Percentiles rank a stretch among this genome's conserved stretches.
These are phyloP conservation scores for Lithocarpus polystachyus DNA, from an alignment of 306 rosid genomes.

Conservation along the genomic window DNA sequence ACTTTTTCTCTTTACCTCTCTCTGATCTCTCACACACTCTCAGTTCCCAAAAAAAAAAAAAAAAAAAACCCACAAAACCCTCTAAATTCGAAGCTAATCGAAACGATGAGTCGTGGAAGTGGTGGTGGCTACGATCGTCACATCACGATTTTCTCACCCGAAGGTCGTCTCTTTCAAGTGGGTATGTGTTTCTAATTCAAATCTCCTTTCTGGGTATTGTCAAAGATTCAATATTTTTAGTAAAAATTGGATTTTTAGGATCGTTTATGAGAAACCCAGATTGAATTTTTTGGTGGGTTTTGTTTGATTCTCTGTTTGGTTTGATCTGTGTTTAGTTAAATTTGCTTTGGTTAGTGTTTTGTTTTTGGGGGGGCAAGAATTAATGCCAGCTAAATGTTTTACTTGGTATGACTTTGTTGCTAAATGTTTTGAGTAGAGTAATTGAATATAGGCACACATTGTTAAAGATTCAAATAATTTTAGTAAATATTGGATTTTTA, in stretches of 20 bases:
- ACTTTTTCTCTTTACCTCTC: neutral
- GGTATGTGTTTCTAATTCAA: conserved; percentile 27
- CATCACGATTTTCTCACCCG: conserved; percentile 97
- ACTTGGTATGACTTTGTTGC: too few relatives aligned
- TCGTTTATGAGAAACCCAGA: neutral
- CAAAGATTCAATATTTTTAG: too few relatives aligned
- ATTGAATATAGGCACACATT: too few relatives aligned
- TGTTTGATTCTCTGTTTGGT: neutral
- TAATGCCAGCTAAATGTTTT: too few relatives aligned
- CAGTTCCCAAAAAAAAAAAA: neutral
- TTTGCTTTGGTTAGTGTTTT: too few relatives aligned
- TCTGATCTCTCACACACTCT: neutral
- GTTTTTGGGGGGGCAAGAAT: too few relatives aligned
- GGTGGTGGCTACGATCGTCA: conserved; percentile 99
- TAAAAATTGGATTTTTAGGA: neutral
- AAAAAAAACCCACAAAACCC: conserved; percentile 10
- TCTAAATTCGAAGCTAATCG: neutral
- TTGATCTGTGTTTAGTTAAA: too few relatives aligned
- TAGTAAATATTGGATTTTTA: neutral
- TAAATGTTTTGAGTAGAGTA: too few relatives aligned
- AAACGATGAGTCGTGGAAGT: conserved; percentile 73
- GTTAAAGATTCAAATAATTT: too few relatives aligned
- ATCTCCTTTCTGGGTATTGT: too few relatives aligned
- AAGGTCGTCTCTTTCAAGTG: conserved; percentile 89
- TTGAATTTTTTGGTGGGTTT: neutral